Percentiles rank a stretch among this genome's conserved stretches.
Conservation (phyloP, 352 stramenopile species). For the Phytophthora europaea region DNA sequence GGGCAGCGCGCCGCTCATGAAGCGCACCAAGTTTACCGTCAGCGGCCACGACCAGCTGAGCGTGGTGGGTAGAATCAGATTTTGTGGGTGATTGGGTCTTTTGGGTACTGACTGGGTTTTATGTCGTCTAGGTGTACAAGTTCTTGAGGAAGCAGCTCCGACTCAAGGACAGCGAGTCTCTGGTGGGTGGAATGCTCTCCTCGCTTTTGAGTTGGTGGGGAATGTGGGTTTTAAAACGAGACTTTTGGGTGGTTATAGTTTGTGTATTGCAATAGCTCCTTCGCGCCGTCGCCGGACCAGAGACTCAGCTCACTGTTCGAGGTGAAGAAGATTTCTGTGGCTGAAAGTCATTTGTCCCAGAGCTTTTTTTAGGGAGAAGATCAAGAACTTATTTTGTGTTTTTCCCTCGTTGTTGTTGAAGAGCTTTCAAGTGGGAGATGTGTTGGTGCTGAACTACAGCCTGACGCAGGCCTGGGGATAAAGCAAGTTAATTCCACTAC, state of each 20-base stretch:
- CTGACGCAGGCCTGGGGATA: constrained; percentile 87
- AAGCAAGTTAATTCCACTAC: constrained; percentile 2
- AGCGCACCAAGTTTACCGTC: constrained; percentile 91
- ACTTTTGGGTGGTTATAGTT: constrained; percentile 51
- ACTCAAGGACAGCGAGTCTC: constrained; percentile 75
- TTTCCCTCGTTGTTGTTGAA: constrained; percentile 20
- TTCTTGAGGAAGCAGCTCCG: constrained; percentile 88
- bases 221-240: background rate
- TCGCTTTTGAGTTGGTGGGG: background rate
- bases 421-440: constrained; percentile 85
- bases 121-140: constrained; percentile 74
- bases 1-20: constrained; percentile 86
- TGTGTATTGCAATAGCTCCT: constrained; percentile 91
- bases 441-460: constrained; percentile 90
- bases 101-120: background rate
- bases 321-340: constrained; percentile 34
- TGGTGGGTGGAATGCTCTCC: constrained; percentile 45
- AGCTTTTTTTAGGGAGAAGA: background rate
- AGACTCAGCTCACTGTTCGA: constrained; percentile 81
- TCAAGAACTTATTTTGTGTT: background rate
- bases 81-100: constrained; percentile 5
- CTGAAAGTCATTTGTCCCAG: background rate
- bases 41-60: constrained; percentile 79
- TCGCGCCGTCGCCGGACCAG: constrained; percentile 85
- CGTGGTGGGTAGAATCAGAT: constrained; percentile 53